Base-by-base conservation (phyloP, 2,329 filamentous ascomycete genomes). In the Lecanicillium sp. region DNA sequence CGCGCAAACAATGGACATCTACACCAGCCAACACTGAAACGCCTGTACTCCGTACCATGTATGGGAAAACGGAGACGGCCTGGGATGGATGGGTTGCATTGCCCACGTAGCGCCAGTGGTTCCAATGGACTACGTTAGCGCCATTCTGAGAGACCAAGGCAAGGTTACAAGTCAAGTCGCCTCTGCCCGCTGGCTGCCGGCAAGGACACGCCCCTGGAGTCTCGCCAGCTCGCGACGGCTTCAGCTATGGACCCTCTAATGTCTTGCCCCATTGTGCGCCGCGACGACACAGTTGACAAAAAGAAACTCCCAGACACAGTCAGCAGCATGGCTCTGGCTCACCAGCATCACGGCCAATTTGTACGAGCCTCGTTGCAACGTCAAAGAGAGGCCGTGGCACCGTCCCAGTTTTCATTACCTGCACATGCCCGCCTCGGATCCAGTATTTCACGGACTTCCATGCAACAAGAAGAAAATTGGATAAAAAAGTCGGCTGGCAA, bases 11-110 rank as follows among this genome's bases (percentile, higher is more conserved):
- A 8, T 26, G 5, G 30, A 20, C 7, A 11, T 36, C 5, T n/a
- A 12, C 17, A n/a, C 11, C 41, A 36, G 32, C 30, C 41, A 44
- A 27, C 30, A 27, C n/a, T n/a, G n/a, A n/a, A n/a, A n/a, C n/a
- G n/a, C n/a, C n/a, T n/a, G n/a, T n/a, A n/a, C n/a, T n/a, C n/a
- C n/a, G n/a, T n/a, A n/a, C n/a, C n/a, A n/a, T n/a, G n/a, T n/a
- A n/a, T n/a, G n/a, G n/a, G n/a, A n/a, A n/a, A n/a, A n/a, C n/a
- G n/a, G n/a, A n/a, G n/a, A n/a, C 38, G 29, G 26, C 12, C 26
- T n/a, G n/a, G n/a, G n/a, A 11, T 27, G 17, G 39, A 42, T 32
- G 19, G 40, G 40, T 43, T 43, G 40, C 40, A 43, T 23, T 29
- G 33, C 15, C 29, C 42, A 1, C 15, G 24, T 23, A 38, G 32